phyloP scores from a whole-genome alignment of 2,329 filamentous ascomycete species.

The Apiospora malaysiana region DNA sequence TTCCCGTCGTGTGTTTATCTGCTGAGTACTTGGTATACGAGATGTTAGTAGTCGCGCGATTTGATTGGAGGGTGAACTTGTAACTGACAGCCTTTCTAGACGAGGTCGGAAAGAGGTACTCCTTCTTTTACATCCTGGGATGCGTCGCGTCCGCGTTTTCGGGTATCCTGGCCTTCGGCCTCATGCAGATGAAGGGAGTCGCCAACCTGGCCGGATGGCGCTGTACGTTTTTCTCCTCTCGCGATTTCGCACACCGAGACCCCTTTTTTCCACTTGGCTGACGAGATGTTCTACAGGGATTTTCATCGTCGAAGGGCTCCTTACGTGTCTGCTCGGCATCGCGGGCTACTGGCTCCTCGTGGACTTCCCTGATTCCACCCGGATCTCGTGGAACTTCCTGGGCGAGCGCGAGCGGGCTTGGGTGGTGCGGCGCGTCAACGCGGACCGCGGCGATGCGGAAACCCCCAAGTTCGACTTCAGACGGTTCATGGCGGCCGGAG shows the following conservation, averaged over 20 bases:
- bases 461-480: conserved; percentile 51
- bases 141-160: conserved; percentile 69
- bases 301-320: conserved; percentile 50
- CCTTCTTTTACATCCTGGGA: conserved; percentile 72
- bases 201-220: conserved; percentile 64
- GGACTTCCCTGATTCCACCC: conserved; percentile 54
- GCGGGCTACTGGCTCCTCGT: conserved; percentile 51
- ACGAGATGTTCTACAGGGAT: neutral
- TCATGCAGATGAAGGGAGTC: conserved; percentile 68
- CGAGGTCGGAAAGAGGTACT: conserved; percentile 73
- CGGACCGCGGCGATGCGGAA: conserved; percentile 53
- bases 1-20: conserved; percentile 75
- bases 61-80: neutral
- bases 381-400: conserved; percentile 48
- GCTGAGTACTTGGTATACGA: conserved; percentile 63
- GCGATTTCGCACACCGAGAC: neutral
- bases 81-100: conserved; percentile 43
- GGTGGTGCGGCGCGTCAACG: conserved; percentile 47
- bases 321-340: conserved; percentile 57
- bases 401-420: conserved; percentile 44
- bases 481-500: conserved; percentile 43
- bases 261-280: conserved; percentile 46
- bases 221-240: conserved; percentile 62
- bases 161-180: conserved; percentile 73
- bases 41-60: conserved; percentile 54